phyloP scores from a whole-genome alignment of 805 yeast species.

The Ogataea ganodermae region DNA sequence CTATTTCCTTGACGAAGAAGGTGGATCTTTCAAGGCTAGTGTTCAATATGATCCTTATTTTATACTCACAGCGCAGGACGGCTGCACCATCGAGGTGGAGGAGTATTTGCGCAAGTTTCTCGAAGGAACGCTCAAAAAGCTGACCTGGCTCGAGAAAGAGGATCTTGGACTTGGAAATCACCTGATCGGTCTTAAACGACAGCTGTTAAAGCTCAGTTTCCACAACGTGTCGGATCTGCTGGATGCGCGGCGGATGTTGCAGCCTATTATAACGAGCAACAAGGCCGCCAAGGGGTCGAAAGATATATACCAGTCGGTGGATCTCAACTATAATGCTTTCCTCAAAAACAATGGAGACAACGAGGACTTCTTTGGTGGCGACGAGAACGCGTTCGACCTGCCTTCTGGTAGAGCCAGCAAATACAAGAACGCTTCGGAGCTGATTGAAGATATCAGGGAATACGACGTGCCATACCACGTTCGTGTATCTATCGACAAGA shows the following conservation, averaged over 20 bases:
- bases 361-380: constrained; percentile 25
- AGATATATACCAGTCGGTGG: constrained; percentile 65
- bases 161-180: constrained; percentile 86
- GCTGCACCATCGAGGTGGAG: constrained; percentile 74
- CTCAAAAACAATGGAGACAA: constrained; percentile 35
- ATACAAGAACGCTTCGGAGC: constrained; percentile 56
- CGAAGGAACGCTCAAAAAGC: constrained; percentile 61
- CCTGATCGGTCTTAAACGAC: constrained; percentile 69
- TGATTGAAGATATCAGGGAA: constrained; percentile 81
- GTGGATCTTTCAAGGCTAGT: constrained; percentile 91
- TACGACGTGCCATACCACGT: constrained; percentile 97
- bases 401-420: constrained; percentile 18
- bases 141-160: constrained; percentile 64
- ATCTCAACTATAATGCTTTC: constrained; percentile 39
- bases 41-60: constrained; percentile 86
- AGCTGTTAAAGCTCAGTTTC: constrained; percentile 68
- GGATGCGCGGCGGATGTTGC: constrained; percentile 67
- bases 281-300: constrained; percentile 59
- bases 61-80: constrained; percentile 62
- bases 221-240: constrained; percentile 73
- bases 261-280: constrained; percentile 73
- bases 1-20: constrained; percentile 93
- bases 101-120: constrained; percentile 72
- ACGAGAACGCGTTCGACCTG: constrained; percentile 21
- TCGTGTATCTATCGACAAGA: constrained; percentile 88